Conservation (phyloP, 2,329 filamentous ascomycete genomes). For the Aspergillus candidus region DNA sequence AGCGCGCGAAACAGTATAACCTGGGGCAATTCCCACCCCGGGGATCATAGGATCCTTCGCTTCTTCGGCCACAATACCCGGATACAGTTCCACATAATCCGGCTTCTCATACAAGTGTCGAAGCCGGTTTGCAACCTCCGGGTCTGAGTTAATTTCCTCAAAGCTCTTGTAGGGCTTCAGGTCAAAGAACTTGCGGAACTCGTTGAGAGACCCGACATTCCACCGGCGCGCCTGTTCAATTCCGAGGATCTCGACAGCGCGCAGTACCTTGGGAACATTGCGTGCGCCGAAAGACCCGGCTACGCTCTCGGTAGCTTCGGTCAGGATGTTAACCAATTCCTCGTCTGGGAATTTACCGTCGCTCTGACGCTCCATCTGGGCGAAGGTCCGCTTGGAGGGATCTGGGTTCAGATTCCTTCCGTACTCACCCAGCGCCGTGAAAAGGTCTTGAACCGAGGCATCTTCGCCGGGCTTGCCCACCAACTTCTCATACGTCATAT, state of each 20-base stretch:
- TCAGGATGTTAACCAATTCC: conserved; percentile 61
- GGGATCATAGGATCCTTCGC: conserved; percentile 33
- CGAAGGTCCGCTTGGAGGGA: conserved; percentile 58
- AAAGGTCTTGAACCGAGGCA: conserved; percentile 13
- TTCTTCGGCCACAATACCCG: conserved; percentile 52
- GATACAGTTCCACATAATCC: conserved; percentile 64
- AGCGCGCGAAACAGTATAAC: conserved; percentile 34
- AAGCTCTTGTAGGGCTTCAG: conserved; percentile 53
- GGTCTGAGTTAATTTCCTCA: conserved; percentile 53
- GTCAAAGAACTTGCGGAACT: conserved; percentile 59
- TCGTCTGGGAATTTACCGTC: conserved; percentile 64
- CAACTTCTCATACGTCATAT: conserved; percentile 43
- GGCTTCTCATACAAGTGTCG: conserved; percentile 57
- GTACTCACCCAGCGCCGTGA: conserved; percentile 52
- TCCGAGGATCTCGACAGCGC: conserved; percentile 69
- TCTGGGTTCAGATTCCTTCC: conserved; percentile 54
- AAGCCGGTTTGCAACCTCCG: conserved; percentile 51
- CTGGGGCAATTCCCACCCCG: conserved; percentile 31
- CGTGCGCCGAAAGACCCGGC: conserved; percentile 60
- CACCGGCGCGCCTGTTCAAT: conserved; percentile 71
- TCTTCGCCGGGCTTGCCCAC: conserved; percentile 14
- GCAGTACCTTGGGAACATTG: conserved; percentile 67
- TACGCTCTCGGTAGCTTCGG: conserved; percentile 51
- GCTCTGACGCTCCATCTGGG: conserved; percentile 51
- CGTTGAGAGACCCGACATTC: conserved; percentile 43